Percentiles rank a stretch among this genome's conserved stretches.
These are phyloP conservation scores for Leccinum variicolor DNA, from an alignment of 768 basidiomycete genomes.

Conservation along the genomic window DNA sequence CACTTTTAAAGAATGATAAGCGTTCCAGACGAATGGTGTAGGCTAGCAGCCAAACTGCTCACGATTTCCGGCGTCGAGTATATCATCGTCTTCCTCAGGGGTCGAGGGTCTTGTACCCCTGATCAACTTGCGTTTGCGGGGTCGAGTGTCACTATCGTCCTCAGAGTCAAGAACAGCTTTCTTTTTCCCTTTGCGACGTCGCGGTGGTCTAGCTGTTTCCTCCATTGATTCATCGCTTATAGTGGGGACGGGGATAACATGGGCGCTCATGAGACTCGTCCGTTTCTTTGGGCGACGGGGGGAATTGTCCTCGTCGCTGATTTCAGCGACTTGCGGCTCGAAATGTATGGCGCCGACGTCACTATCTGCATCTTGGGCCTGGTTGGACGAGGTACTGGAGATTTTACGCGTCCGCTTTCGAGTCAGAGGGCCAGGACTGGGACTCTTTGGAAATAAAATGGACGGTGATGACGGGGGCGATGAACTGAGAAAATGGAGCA, in stretches of 20 bases:
- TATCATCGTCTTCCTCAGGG: constrained; percentile 41
- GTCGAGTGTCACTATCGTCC: constrained; percentile 33
- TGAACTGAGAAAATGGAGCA: constrained; percentile 34
- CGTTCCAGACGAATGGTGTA: neutral
- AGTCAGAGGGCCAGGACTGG: constrained; percentile 2
- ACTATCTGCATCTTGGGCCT: constrained; percentile 34
- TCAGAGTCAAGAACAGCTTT: constrained; percentile 31
- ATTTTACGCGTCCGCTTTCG: constrained; percentile 16
- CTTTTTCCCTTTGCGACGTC: constrained; percentile 19
- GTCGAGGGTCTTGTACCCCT: constrained; percentile 42
- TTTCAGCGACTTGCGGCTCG: constrained; percentile 31
- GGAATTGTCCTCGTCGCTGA: constrained; percentile 24
- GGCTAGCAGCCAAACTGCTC: constrained; percentile 17
- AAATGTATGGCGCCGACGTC: constrained; percentile 53
- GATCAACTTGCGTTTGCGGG: constrained; percentile 39
- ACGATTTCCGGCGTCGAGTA: constrained; percentile 53
- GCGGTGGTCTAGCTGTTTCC: constrained; percentile 15
- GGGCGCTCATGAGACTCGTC: constrained; percentile 10
- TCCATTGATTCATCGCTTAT: constrained; percentile 24
- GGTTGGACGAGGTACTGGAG: constrained; percentile 16
- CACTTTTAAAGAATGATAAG: constrained; percentile 43
- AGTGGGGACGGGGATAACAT: constrained; percentile 10
- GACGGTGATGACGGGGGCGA: constrained; percentile 26
- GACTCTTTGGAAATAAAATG: neutral
- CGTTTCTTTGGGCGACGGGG: constrained; percentile 25